Base-by-base conservation (phyloP, 2,329 filamentous ascomycete species). In the Trichoderma pleuroti region DNA sequence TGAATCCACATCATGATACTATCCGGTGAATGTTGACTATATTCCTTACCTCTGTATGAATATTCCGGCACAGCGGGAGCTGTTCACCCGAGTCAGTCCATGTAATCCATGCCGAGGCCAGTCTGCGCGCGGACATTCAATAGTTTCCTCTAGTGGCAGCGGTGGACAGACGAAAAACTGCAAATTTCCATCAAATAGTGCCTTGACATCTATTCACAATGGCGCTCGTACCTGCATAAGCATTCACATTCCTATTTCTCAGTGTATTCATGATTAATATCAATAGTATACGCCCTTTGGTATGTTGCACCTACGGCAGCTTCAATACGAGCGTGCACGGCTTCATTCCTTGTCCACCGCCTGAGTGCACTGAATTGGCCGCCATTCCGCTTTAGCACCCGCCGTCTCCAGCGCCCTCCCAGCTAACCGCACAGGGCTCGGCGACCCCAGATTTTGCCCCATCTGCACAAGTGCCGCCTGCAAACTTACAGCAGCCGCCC, bases 401-500 rank as follows among this genome's bases (percentile, higher is more conserved):
- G 26, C 3, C 32, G 34, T 30, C 24, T 68, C 34, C 65, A 49
- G 39, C 63, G 36, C 63, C 30, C 56, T 52, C 12, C 36, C 21
- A 36, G 65, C 65, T 28, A 63, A 16, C 60, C 60, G 26, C 30
- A 46, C 60, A 32, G 39, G 36, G 60, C 46, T 36, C 65, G 34
- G 57, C 49, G 18, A 62, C 68, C 68, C 68, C 68, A 42, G 68
- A 66, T 70, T 70, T 66, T 70, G 49, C 68, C 68, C 39, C 34
- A 30, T 59, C 46, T 52, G 46, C 46, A 52, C n/a, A 8, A 52
- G 46, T 59, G 18, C 54, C 54, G 26, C 30, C 63, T 56, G 56
- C 56, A 54, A 36, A 52, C 46, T 52, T 21, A 1, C 2, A 28
- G 26, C 18, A 49, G 16, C 39, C 18, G 32, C 49, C 24, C 68